Evolutionary conservation across 768 basidiomycete genomes (phyloP), one percentile per base, ranked within the genome.

Genomic region (Fomitopsis pulvina): DNA sequence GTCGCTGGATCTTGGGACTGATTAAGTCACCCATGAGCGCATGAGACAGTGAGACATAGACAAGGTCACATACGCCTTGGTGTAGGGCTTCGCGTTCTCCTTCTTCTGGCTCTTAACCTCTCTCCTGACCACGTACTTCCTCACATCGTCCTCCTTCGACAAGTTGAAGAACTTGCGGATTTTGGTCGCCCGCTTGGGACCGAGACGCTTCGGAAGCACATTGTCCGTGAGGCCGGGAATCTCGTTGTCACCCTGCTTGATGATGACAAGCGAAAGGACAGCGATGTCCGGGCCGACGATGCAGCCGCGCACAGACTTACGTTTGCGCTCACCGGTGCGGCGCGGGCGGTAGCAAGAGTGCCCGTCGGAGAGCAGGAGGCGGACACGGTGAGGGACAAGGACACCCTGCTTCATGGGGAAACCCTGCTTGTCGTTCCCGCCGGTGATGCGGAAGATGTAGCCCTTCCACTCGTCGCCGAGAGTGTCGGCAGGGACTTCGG

Each of bases 371-470:
- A 99, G 88, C 63, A 98, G 89, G 57, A 99, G 87, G 54, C 81
- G 77, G 61, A 94, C 91, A 80, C 95, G 93, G 75, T 91, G 67
- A 52, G 91, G 91, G 63, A 95, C 80, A 54, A 98, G 87, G 59
- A 97, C 89, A 75, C 95, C 94, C 75, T 99, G 95, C 74, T 98
- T 98, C 92, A 97, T 96, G 42, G 93, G 92, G 80, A 96, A 95
- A 65, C 93, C 92, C 69, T 94, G 91, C 76, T 92, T 92, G 83
- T 97, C 93, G 78, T 97, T 97, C 56, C 95, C 92, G 62, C 94
- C 94, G 26, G 91, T 94, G 76, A 99, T 89, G 63, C 92, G 86
- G 79, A 96, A 82, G 68, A 97, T 73, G 75, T 96, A 97, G 51
- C 95, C 95, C 69, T 89, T 91, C 80, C 83, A 98, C 76, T 98